A percentile compares a stretch with the other conserved stretches of the same genome.
These are phyloP conservation scores for Eudorina sp. DNA, from an alignment of 139 green algal genomes.

Conservation along the genomic window DNA sequence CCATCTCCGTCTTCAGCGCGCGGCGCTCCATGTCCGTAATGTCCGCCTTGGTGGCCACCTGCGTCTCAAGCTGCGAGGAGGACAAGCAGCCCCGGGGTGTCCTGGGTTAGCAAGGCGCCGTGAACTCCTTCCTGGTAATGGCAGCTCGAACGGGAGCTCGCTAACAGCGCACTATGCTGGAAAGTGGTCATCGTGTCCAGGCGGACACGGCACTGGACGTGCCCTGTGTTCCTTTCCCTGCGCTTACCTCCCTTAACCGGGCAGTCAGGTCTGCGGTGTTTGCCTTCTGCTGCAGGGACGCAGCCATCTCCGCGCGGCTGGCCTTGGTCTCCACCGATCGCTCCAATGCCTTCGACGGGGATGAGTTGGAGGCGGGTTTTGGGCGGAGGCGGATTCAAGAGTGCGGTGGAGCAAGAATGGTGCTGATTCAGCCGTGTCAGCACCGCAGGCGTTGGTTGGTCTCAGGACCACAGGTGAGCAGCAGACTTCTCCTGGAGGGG, in stretches of 20 bases:
- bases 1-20: constrained; percentile 53
- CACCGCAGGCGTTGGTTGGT: too few relatives aligned
- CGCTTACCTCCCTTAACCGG: constrained; percentile 49
- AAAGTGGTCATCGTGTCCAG: too few relatives aligned
- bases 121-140: too few relatives aligned
- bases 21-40: constrained; percentile 54
- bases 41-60: constrained; percentile 58
- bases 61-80: constrained; percentile 42
- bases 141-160: too few relatives aligned
- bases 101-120: too few relatives aligned
- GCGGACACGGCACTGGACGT: too few relatives aligned
- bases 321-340: constrained; percentile 57
- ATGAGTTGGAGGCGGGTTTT: neutral
- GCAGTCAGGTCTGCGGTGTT: constrained; percentile 47
- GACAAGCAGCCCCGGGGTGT: neutral
- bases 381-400: too few relatives aligned
- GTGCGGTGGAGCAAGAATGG: too few relatives aligned
- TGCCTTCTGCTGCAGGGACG: constrained; percentile 55
- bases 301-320: constrained; percentile 43
- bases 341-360: constrained; percentile 36
- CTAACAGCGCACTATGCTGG: too few relatives aligned
- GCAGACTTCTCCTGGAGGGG: neutral
- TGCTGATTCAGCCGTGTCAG: too few relatives aligned
- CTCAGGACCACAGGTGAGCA: too few relatives aligned
- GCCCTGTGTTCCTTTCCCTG: too few relatives aligned